phyloP scores from a whole-genome alignment of 225 moss, liverwort and hornwort species.

The Lunularia cruciata region DNA sequence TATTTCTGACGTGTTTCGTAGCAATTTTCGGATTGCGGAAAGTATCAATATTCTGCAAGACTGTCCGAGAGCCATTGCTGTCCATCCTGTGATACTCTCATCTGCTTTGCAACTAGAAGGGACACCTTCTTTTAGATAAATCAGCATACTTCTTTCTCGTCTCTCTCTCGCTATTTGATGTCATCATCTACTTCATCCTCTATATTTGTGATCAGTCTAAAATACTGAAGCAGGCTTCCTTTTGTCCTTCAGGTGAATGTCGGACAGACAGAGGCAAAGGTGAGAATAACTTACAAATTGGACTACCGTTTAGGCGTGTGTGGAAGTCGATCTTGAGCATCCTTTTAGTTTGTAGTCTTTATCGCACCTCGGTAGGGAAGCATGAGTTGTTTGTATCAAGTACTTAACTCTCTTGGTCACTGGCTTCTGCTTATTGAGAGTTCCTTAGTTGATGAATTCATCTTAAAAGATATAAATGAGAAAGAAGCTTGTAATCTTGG shows the following conservation, averaged over 20 bases:
- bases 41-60: no score
- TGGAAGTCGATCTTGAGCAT: slow-evolving; percentile 26
- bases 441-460: no score
- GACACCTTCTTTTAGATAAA: no score
- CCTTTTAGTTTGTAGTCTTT: slow-evolving; percentile 35
- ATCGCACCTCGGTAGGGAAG: background rate
- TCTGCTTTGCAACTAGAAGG: no score
- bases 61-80: no score
- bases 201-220: background rate
- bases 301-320: slow-evolving; percentile 33
- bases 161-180: no score
- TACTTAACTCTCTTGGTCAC: background rate
- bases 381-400: background rate
- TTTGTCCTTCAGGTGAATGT: slow-evolving; percentile 80
- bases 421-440: background rate
- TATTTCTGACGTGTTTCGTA: no score
- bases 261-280: slow-evolving; percentile 93
- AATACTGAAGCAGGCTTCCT: background rate
- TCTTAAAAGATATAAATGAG: no score
- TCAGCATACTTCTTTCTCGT: no score
- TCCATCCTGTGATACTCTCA: no score
- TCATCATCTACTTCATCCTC: background rate
- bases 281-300: slow-evolving; percentile 45
- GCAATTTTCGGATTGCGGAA: no score
- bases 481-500: no score